Evolutionary conservation across 2,329 filamentous ascomycete species (phyloP), one percentile per base, ranked within the genome.

Genomic region (Fusarium protoensiforme): DNA sequence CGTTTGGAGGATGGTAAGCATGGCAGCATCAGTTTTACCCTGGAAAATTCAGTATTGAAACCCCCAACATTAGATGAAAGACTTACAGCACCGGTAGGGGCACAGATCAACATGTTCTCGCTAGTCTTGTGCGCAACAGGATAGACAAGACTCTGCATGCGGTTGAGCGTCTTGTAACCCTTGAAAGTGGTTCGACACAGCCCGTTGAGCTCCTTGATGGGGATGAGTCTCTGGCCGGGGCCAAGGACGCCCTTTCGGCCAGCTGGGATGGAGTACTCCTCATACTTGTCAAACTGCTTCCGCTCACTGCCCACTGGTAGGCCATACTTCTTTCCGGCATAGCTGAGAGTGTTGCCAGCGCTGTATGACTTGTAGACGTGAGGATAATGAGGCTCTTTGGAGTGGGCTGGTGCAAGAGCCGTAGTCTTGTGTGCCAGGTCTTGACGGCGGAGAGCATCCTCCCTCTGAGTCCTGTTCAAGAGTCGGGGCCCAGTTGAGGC

Each of bases 81-180:
- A 86, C 89, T 84, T 81, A 89, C 88, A 69, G 95, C 95, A 90
- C 96, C 96, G 62, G 96, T 99, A 6, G 96, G 96, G 24, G 96
- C 96, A 82, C 96, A 99, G 68, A 99, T 97, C 60, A 99, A 90
- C 96, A 99, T 98, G 76, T 99, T 99, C 83, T 99, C 96, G 79
- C 92, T 98, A 3, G 94, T 98, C 81, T 92, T 94, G 84, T 99
- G 98, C 0, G 95, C 96, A 7, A 99, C 94, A 1, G 95, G 95
- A 78, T 98, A 98, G 0, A 98, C 94, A 56, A 99, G 87, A 81
- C 95, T 98, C 84, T 99, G 96, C 97, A 99, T 99, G 31, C 97
- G 92, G 79, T 99, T 99, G 68, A 99, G 88, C 4, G 93, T 85
- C 83, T 95, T 96, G 86, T 99, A 99, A 0, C 95, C 95, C 79